Evolutionary conservation across 208 protist species (phyloP).

Genomic region (Acanthamoeba triangularis): DNA sequence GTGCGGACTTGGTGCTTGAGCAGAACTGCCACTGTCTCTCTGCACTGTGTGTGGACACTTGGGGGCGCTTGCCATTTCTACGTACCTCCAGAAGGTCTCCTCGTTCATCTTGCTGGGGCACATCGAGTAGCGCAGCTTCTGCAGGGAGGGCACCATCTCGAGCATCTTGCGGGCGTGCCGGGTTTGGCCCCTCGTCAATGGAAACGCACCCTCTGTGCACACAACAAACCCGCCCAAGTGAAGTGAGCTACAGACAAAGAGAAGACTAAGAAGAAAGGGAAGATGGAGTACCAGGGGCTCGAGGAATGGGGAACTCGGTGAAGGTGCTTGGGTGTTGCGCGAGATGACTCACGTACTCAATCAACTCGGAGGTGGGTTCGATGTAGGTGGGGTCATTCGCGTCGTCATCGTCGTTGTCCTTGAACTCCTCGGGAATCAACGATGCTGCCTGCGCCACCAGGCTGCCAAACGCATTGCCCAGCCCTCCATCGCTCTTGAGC

Average conservation of each 20-base stretch:
- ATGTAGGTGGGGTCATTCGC: conserved; percentile 25
- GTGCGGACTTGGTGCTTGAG: neutral
- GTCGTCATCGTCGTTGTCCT: conserved; percentile 44
- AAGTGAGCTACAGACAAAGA: neutral
- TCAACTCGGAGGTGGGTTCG: conserved; percentile 3
- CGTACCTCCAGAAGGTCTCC: conserved; percentile 53
- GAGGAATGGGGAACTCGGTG: conserved; percentile 46
- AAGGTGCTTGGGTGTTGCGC: conserved; percentile 52
- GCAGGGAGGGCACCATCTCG: conserved; percentile 9
- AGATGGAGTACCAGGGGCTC: neutral
- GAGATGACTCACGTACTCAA: conserved; percentile 41
- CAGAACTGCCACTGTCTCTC: neutral
- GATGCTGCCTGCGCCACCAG: neutral
- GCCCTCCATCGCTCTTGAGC: neutral
- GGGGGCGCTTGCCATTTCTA: neutral
- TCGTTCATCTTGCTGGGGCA: conserved; percentile 53
- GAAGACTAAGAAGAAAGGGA: neutral
- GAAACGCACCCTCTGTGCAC: neutral
- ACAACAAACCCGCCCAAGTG: too few species aligned
- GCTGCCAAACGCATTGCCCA: conserved; percentile 8
- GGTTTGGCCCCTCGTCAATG: neutral
- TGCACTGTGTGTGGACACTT: neutral
- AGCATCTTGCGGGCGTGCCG: conserved; percentile 28
- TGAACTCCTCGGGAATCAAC: conserved; percentile 24
- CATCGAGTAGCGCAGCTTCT: conserved; percentile 60